These are phyloP conservation scores for Pleurostoma richardsiae DNA, from an alignment of 2,329 filamentous ascomycete genomes.

Conservation along the genomic window DNA sequence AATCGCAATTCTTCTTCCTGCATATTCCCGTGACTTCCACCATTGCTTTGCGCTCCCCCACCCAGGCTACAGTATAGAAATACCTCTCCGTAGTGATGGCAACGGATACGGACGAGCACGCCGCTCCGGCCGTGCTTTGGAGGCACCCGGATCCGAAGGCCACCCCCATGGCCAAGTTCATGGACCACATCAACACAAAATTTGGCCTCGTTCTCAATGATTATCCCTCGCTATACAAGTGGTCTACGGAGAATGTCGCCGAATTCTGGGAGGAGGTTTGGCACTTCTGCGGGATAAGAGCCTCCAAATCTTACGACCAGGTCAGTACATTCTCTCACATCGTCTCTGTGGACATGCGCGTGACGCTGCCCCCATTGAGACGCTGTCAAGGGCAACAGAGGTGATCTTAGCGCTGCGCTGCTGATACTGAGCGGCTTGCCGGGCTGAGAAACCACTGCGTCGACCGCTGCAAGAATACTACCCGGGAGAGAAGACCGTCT, in stretches of 20 bases:
- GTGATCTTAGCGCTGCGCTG: too few species aligned
- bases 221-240: conserved; percentile 75
- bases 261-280: conserved; percentile 84
- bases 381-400: too few species aligned
- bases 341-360: neutral
- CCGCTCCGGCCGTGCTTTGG: conserved; percentile 49
- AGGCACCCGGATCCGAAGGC: conserved; percentile 59
- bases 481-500: too few species aligned
- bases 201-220: conserved; percentile 56
- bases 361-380: neutral
- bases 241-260: conserved; percentile 74
- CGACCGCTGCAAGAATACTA: too few species aligned
- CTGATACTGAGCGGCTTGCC: too few species aligned
- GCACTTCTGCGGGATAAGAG: conserved; percentile 73
- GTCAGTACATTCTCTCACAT: conserved; percentile 32
- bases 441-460: too few species aligned
- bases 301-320: conserved; percentile 57
- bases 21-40: too few species aligned
- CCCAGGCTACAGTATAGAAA: too few species aligned
- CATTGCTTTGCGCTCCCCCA: too few species aligned
- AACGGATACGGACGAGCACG: conserved; percentile 6
- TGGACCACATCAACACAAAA: conserved; percentile 63
- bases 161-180: conserved; percentile 69
- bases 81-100: conserved; percentile 7
- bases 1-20: too few species aligned